Conservation (phyloP, 352 stramenopile species). For the Chrysophaeum taylorii region DNA sequence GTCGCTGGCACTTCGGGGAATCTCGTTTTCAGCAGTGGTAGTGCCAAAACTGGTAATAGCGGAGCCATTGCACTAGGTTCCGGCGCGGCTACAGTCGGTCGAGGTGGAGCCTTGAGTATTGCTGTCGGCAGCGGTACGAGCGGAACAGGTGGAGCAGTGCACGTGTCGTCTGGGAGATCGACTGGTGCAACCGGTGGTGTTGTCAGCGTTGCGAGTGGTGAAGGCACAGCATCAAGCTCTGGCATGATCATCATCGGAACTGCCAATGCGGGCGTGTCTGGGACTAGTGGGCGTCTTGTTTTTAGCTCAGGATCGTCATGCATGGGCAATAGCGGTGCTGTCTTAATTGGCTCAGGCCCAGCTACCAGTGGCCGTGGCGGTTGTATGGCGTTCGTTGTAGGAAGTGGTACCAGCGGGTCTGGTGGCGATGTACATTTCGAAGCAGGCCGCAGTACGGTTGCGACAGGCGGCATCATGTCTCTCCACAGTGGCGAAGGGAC, state of each 20-base stretch:
- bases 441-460: not conserved
- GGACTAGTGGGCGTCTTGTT: not conserved
- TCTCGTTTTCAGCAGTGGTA: no score
- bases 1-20: no score
- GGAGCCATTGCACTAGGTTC: no score
- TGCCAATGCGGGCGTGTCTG: not conserved
- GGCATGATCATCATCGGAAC: not conserved
- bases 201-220: constrained; percentile 17
- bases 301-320: not conserved
- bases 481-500: not conserved
- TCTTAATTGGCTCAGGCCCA: not conserved
- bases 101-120: no score
- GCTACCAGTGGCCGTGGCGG: constrained; percentile 46
- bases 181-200: not conserved
- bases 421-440: not conserved
- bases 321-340: not conserved
- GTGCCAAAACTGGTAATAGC: no score
- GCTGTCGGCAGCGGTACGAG: not conserved
- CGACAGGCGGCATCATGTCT: not conserved
- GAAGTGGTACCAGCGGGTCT: constrained; percentile 2
- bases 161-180: not conserved
- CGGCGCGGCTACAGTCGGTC: no score
- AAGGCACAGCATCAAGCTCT: constrained; percentile 26
- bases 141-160: constrained; percentile 40
- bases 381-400: constrained; percentile 38